Base-by-base conservation (phyloP, 2,329 filamentous ascomycete genomes). In the Cadophora sp. region DNA sequence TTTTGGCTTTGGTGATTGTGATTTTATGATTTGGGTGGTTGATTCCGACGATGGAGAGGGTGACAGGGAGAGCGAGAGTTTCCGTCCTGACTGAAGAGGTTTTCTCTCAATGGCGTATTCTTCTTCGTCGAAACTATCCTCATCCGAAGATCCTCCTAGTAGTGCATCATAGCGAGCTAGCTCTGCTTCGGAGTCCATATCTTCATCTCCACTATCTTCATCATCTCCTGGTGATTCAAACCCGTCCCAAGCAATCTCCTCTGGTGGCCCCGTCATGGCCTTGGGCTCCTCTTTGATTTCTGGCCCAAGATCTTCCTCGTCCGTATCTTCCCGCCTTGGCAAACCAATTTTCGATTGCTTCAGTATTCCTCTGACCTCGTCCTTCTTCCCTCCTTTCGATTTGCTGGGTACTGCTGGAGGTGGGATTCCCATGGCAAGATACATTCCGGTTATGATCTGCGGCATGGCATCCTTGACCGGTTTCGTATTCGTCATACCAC, bases 401-500 rank as follows among this genome's bases (percentile, higher is more conserved):
- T 65, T 65, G 20, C 33, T 41, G 8, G 45, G 30, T 27, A 36
- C 43, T n/a, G 65, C 71, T 11, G 74, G 72, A 24, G 70, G 68
- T 16, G 74, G 72, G 45, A 78, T 74, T 13, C 73, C 73, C 63
- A 77, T 71, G 24, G 72, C 70, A 62, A 69, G 64, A 71, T 75
- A 75, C 65, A 77, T 73, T 22, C 70, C 72, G 9, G 67, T 70
- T 30, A 78, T 70, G 13, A 79, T 74, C 62, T 79, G 76, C 43
- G 78, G 78, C 66, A 86, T 76, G 2, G 79, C 81, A 67, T 83
- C 81, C 75, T 82, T 85, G 36, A 86, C 84, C 8, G 79, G 79
- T 66, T 82, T 82, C 63, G 83, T 82, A 73, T 86, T 87, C 71
- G 81, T 85, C 70, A 88, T 73, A 60, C 85, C 78, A 66, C 84